Evolutionary conservation across 2,329 filamentous ascomycete genomes (phyloP), one percentile per base, ranked within the genome.

Genomic region (Phialophora macrospora): DNA sequence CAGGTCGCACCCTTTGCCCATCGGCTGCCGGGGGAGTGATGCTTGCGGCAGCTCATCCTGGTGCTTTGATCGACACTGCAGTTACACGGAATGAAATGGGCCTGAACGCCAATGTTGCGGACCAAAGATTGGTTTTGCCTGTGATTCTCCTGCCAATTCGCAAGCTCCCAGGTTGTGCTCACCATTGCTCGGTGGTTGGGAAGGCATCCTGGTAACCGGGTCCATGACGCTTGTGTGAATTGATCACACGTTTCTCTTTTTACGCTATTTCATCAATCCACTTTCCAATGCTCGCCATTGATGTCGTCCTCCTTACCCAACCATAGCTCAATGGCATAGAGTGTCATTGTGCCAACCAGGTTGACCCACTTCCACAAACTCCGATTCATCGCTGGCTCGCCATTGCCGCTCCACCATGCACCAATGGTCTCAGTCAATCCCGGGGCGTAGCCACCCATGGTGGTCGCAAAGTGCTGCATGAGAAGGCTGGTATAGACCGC

Each of bases 331-430:
- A 98, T 84, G 3, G 92, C 90, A 76, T 99, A 99, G 17, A 98
- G 80, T 6, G 85, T 85, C 90, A 98, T 96, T 0, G 93, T 97
- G 57, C 89, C 88, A 5, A 89, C 91, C 49, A 98, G 84, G 72
- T 99, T 99, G 72, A 95, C 86, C 95, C 95, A 98, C 62, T 93
- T 86, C 91, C 92, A 97, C 20, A 91, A 85, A 75, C 95, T 96
- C 20, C 93, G 92, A 12, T 92, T 93, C 3, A 88, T 91, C 5
- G 90, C 92, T 17, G 92, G 91, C 73, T 93, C 89, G 59, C 91
- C 88, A 51, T 72, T 72, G 9, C 72, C 72, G 2, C 89, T 93
- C 93, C 93, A 97, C 82, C 93, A 90, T 67, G 88, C 86, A 17
- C 85, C 85, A 61, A 85, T 86, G 2, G 86, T 85, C 1, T 87